These are phyloP conservation scores for Pelargonium exstipulatum DNA, from an alignment of 441 rosid species.

Conservation along the genomic window DNA sequence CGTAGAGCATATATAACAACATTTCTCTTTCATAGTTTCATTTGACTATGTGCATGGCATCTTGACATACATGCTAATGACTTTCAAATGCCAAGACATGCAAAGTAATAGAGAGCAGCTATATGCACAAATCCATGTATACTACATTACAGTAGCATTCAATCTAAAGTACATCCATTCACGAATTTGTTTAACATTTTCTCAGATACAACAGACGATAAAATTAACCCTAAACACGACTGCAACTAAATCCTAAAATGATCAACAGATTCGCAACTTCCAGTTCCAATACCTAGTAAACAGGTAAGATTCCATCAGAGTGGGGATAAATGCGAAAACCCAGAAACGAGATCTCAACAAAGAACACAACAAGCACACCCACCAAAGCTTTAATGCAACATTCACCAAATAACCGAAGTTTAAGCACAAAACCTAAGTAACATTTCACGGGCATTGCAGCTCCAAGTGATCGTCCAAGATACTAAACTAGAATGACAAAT, in stretches of 20 bases:
- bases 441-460: constrained; percentile 3
- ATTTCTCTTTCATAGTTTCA: too few species aligned
- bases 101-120: not conserved
- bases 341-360: constrained; percentile 25
- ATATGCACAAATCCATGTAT: not conserved
- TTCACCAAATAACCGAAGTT: constrained; percentile 4
- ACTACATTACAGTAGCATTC: constrained; percentile 19
- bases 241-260: constrained; percentile 9
- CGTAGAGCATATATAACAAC: too few species aligned
- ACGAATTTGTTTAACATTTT: constrained; percentile 4
- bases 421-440: constrained; percentile 17
- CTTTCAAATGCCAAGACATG: not conserved
- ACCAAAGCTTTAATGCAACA: constrained; percentile 4
- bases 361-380: constrained; percentile 13
- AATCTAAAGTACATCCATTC: constrained; percentile 16
- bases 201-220: not conserved
- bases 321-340: constrained; percentile 18
- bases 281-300: constrained; percentile 11
- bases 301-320: constrained; percentile 11
- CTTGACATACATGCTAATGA: too few species aligned
- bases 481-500: constrained; percentile 8
- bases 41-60: too few species aligned
- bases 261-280: constrained; percentile 1
- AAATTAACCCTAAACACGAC: constrained; percentile 2
- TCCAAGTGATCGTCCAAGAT: constrained; percentile 5